phyloP scores from a whole-genome alignment of 176 grass and related monocot species.

The Chrysopogon serrulatus region DNA sequence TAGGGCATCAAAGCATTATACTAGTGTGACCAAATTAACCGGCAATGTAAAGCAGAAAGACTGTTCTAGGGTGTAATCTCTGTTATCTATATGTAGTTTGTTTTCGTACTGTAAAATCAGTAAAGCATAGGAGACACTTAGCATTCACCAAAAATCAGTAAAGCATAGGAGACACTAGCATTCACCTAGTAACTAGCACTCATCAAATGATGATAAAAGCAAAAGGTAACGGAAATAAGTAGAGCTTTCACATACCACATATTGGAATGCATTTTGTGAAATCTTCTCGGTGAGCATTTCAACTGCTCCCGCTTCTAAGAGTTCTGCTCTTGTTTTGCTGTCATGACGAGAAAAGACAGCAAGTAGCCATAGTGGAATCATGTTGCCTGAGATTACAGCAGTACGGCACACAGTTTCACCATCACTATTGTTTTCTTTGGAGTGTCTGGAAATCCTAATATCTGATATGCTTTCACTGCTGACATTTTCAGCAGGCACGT shows the following conservation, averaged over 20 bases:
- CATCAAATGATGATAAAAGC: constrained; percentile 1
- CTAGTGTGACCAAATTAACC: background rate
- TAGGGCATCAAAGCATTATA: background rate
- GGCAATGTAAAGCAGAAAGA: constrained; percentile 8
- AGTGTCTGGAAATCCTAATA: constrained; percentile 76
- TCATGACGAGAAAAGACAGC: constrained; percentile 79
- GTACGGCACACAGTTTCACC: constrained; percentile 55
- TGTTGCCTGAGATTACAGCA: constrained; percentile 82
- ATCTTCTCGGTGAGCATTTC: constrained; percentile 88
- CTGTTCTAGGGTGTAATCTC: background rate
- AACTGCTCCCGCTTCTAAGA: constrained; percentile 79
- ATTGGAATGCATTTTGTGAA: constrained; percentile 84
- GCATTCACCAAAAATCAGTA: background rate
- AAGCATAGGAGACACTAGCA: constrained; percentile 26
- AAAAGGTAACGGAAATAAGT: constrained; percentile 8
- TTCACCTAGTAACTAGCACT: constrained; percentile 6
- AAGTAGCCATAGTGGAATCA: constrained; percentile 94
- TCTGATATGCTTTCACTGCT: constrained; percentile 62
- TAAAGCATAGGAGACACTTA: constrained; percentile 22
- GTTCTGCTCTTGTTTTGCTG: constrained; percentile 57
- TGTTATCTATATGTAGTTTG: background rate
- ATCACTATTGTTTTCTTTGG: constrained; percentile 46
- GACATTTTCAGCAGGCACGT: constrained; percentile 51
- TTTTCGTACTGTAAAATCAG: background rate
- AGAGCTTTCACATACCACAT: constrained; percentile 50